These are phyloP conservation scores for Malus sieversii DNA, from an alignment of 306 rosid genomes.

Conservation along the genomic window DNA sequence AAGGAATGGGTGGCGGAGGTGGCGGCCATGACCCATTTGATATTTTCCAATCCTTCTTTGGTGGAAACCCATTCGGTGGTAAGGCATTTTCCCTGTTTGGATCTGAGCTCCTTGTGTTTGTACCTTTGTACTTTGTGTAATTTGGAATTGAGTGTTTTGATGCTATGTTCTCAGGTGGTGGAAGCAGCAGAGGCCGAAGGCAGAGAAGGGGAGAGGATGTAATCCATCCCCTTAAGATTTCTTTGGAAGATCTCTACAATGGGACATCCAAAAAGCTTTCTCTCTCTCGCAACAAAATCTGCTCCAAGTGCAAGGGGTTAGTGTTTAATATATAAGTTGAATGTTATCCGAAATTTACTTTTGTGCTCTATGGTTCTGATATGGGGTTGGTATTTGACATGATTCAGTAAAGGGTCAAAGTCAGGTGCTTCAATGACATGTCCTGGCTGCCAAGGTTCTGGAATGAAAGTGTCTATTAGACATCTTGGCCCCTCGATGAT, in stretches of 20 bases:
- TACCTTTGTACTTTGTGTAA: neutral
- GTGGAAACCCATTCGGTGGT: slow-evolving; percentile 85
- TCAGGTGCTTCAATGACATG: slow-evolving; percentile 90
- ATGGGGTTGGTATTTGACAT: neutral
- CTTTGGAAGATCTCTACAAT: slow-evolving; percentile 72
- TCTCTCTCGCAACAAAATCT: slow-evolving; percentile 72
- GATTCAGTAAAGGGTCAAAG: slow-evolving; percentile 80
- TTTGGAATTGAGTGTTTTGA: neutral
- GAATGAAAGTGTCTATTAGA: slow-evolving; percentile 88
- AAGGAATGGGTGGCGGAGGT: slow-evolving; percentile 95
- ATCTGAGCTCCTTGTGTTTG: neutral
- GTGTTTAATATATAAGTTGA: slow-evolving; percentile 7
- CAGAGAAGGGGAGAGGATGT: slow-evolving; percentile 98
- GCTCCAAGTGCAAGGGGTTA: slow-evolving; percentile 87
- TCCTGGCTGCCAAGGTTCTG: slow-evolving; percentile 89
- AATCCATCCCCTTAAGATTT: slow-evolving; percentile 83
- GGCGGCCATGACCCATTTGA: slow-evolving; percentile 95
- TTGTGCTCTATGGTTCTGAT: neutral
- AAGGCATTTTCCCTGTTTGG: neutral
- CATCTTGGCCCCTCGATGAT: slow-evolving; percentile 96
- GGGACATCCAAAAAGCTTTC: slow-evolving; percentile 94
- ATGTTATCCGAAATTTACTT: neutral
- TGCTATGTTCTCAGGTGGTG: slow-evolving; percentile 40
- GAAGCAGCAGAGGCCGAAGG: slow-evolving; percentile 82
- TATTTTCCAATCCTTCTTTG: slow-evolving; percentile 86